These are phyloP conservation scores for Microbotryum scabiosae DNA, from an alignment of 1,284 basidiomycete species.

Conservation along the genomic window DNA sequence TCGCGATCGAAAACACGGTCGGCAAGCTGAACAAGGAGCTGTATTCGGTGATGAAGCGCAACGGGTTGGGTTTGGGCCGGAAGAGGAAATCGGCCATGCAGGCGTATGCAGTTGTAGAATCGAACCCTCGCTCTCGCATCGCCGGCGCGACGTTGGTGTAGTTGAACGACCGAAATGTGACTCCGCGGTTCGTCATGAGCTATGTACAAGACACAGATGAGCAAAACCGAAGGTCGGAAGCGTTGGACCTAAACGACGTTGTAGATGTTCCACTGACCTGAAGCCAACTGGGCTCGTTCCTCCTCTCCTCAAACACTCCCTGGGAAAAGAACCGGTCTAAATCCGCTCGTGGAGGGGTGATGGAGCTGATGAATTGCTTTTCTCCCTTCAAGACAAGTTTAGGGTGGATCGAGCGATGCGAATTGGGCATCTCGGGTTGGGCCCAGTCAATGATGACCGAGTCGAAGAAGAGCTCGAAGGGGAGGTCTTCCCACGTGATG, in stretches of 20 bases:
- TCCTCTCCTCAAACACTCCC: neutral
- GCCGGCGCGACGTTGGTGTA: slow-evolving; percentile 20
- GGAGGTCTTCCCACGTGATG: slow-evolving; percentile 21
- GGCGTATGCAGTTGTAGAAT: slow-evolving; percentile 13
- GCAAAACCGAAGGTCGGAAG: too few species aligned
- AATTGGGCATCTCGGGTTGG: slow-evolving; percentile 22
- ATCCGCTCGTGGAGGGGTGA: too few species aligned
- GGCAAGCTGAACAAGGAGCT: slow-evolving; percentile 13
- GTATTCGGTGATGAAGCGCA: slow-evolving; percentile 21
- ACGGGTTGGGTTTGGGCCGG: slow-evolving; percentile 19
- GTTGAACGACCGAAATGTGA: slow-evolving; percentile 19
- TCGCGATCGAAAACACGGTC: slow-evolving; percentile 10
- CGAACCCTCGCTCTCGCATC: slow-evolving; percentile 9
- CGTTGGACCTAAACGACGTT: slow-evolving; percentile 16
- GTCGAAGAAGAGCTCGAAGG: slow-evolving; percentile 24
- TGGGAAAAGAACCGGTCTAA: too few species aligned
- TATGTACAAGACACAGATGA: neutral
- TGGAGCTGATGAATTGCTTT: neutral
- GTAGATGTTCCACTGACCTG: slow-evolving; percentile 14
- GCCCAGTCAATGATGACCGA: slow-evolving; percentile 20
- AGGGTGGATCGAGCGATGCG: slow-evolving; percentile 16
- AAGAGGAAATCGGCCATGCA: slow-evolving; percentile 26
- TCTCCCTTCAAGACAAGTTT: slow-evolving; percentile 16
- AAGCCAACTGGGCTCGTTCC: slow-evolving; percentile 9
- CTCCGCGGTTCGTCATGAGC: slow-evolving; percentile 25